Evolutionary conservation across 169 alveolate species (phyloP).

Genomic region (Cardiosporidium cionae): DNA sequence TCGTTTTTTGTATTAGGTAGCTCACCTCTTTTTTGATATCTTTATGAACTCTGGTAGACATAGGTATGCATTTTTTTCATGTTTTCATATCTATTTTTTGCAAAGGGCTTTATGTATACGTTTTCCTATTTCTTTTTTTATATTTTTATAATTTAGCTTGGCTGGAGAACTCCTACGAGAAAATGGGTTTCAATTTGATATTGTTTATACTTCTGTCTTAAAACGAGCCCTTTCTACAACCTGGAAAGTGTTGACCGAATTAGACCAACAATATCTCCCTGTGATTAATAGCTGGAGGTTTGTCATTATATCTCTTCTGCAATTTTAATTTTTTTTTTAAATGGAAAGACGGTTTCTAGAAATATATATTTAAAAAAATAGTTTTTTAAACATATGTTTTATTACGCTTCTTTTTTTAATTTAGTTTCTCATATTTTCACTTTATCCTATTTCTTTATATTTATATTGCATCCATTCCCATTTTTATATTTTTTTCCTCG

Average conservation of each 20-base stretch:
- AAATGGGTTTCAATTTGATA: conserved; percentile 77
- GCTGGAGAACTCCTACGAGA: conserved; percentile 84
- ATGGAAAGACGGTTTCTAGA: neutral
- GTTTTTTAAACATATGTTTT: neutral
- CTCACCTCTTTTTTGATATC: no score
- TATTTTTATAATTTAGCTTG: conserved; percentile 28
- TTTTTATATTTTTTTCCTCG: neutral
- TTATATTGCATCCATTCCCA: no score
- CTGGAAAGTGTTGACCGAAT: conserved; percentile 42
- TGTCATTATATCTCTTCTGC: neutral
- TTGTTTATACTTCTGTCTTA: conserved; percentile 89
- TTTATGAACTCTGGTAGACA: no score
- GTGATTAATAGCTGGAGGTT: conserved; percentile 48
- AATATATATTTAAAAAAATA: neutral
- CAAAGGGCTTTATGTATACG: neutral
- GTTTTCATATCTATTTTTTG: neutral
- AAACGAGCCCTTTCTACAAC: conserved; percentile 76
- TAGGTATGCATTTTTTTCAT: neutral
- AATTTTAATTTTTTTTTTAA: neutral
- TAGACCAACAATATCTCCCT: conserved; percentile 55
- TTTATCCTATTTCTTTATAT: no score
- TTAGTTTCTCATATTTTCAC: no score
- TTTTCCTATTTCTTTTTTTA: neutral
- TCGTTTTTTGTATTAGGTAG: no score
- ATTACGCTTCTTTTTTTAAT: neutral